Base-by-base conservation (phyloP, 2,329 filamentous ascomycete species). In the Sphaerulina vaccinii region DNA sequence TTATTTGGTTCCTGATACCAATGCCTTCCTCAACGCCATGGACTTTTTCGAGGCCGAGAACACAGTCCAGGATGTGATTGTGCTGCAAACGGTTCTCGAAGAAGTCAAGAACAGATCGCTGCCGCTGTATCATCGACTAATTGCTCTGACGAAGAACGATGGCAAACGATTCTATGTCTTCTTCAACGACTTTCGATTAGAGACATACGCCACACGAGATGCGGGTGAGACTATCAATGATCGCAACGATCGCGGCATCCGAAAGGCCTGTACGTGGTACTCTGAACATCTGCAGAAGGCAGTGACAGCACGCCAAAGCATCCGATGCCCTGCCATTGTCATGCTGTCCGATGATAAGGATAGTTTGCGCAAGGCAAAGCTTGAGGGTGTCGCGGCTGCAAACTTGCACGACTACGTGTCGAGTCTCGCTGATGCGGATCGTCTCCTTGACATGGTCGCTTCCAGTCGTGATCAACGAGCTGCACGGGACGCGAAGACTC, bases 161-260 rank as follows among this genome's bases (percentile, higher is more conserved):
- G 90, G 95, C 60, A 99, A 99, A 77, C 84, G 92, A 49, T 97
- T 96, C 69, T 96, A 97, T 67, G 89, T 99, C 46, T 99, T 99
- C 70, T 97, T 97, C 81, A 99, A 99, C 70, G 93, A 99, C 65
- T 99, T 99, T 68, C 83, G 92, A 45, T 77, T 91, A 33, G 95
- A 99, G 71, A 99, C 93, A 0, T 88, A 96, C 66, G 82, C 96
- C 41, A 74, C 80, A 22, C 81, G 93, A 56, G 80, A 85, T 16
- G 71, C 79, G 5, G 86, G 88, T 32, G 93, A 99, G 75, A 87
- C 83, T 2, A 93, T 99, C 72, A 99, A 99, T 68, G 93, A 99
- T 70, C 82, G 93, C 49, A 99, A 99, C 66, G 95, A 99, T 70
- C 84, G 91, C 56, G 90, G 93, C 38, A 89, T 99, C 23, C 81